Conservation (phyloP, 164 flowering plant genomes). For the Magnolia kwangsiensis region DNA sequence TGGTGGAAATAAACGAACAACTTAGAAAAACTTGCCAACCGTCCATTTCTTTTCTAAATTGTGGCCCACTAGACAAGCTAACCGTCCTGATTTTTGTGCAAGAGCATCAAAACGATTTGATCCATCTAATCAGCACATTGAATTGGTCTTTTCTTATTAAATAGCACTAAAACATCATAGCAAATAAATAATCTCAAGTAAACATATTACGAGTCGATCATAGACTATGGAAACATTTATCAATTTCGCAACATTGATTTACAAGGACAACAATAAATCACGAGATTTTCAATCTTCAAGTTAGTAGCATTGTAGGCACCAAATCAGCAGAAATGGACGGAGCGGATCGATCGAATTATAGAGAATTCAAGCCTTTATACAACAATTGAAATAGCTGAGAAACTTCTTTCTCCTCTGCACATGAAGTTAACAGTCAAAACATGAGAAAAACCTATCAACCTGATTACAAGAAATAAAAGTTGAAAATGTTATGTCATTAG, state of each 20-base stretch:
- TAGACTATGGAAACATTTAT: background rate
- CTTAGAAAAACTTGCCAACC: background rate
- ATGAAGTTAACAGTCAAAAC: background rate
- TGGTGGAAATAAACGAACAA: background rate
- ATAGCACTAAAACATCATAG: background rate
- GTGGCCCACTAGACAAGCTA: background rate
- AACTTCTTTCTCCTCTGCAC: conserved; percentile 44
- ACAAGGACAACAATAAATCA: background rate
- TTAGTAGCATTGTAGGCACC: background rate
- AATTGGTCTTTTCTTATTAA: too few species aligned
- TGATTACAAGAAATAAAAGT: background rate
- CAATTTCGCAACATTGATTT: background rate
- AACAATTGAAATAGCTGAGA: conserved; percentile 40
- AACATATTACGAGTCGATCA: background rate
- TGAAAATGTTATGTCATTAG: too few species aligned
- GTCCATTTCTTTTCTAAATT: too few species aligned
- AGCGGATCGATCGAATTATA: background rate
- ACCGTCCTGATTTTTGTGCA: background rate
- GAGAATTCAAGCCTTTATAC: conserved; percentile 35
- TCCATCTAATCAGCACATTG: background rate
- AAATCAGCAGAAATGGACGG: background rate
- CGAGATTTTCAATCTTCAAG: background rate
- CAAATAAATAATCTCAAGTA: background rate
- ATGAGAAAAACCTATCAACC: background rate
- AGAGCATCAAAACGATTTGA: background rate